phyloP scores from a whole-genome alignment of 768 basidiomycete species.

The Agaricus bisporus region DNA sequence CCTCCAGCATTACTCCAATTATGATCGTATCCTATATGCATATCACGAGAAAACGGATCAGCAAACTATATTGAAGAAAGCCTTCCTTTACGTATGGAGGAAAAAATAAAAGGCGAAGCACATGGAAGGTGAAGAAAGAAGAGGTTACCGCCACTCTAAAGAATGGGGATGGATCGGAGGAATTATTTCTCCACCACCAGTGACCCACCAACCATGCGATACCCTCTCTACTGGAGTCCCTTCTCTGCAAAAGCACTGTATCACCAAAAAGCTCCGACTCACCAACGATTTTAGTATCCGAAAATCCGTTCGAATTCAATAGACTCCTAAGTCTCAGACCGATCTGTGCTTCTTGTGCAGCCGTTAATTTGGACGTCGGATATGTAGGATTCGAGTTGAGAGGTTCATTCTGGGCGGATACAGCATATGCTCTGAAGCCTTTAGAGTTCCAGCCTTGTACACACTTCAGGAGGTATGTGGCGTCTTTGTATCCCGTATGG shows the following conservation, averaged over 20 bases:
- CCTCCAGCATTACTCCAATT: conserved; percentile 59
- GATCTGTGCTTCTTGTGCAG: conserved; percentile 47
- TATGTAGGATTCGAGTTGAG: conserved; percentile 52
- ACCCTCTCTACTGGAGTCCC: too few species aligned
- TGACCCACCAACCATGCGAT: not conserved
- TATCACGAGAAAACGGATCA: conserved; percentile 1
- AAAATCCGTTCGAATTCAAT: conserved; percentile 55
- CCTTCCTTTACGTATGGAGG: conserved; percentile 1
- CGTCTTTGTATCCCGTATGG: conserved; percentile 33
- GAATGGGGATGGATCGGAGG: not conserved
- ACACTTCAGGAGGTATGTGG: conserved; percentile 60
- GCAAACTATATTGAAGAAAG: not conserved
- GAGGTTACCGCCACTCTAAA: not conserved
- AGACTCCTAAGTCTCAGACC: conserved; percentile 46
- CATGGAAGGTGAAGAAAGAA: not conserved
- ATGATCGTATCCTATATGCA: conserved; percentile 38
- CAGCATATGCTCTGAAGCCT: conserved; percentile 54
- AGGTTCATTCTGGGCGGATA: conserved; percentile 52
- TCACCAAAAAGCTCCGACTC: conserved; percentile 4
- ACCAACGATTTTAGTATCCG: conserved; percentile 53
- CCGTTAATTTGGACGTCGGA: conserved; percentile 48
- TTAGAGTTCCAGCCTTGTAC: conserved; percentile 56
- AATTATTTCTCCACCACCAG: not conserved
- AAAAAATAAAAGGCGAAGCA: not conserved
- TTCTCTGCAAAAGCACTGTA: too few species aligned